Evolutionary conservation across 2,329 filamentous ascomycete species (phyloP).

Genomic region (Ceratocystis smalleyi): DNA sequence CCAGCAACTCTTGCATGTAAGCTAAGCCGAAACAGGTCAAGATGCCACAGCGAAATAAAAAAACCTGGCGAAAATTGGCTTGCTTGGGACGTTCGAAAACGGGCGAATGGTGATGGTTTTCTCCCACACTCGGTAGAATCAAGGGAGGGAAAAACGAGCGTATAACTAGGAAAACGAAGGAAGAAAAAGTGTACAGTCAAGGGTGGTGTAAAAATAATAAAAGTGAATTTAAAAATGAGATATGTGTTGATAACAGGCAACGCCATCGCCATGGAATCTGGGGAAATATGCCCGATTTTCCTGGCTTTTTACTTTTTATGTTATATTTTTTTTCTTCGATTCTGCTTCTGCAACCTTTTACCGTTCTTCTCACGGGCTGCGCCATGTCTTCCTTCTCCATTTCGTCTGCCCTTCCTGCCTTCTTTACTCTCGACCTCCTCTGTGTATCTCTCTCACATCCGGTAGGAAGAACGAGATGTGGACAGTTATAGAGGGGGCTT

Average conservation of each 20-base stretch:
- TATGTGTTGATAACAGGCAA: background rate
- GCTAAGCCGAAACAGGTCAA: background rate
- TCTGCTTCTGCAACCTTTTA: background rate
- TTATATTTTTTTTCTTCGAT: background rate
- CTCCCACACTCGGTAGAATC: background rate
- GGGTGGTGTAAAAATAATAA: too few relatives aligned
- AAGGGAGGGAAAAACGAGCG: background rate
- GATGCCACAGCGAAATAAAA: background rate
- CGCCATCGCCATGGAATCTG: background rate
- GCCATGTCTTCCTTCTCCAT: too few relatives aligned
- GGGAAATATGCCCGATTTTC: background rate
- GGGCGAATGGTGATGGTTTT: background rate
- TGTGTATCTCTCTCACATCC: too few relatives aligned
- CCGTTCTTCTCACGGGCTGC: too few relatives aligned
- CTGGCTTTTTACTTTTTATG: background rate
- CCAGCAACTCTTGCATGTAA: background rate
- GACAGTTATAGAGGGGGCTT: background rate
- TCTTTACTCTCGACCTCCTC: too few relatives aligned
- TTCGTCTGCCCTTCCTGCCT: too few relatives aligned
- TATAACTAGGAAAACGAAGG: background rate
- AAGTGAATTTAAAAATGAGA: background rate
- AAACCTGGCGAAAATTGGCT: background rate
- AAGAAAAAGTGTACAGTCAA: background rate
- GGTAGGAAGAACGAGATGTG: background rate
- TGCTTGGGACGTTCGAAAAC: background rate